Evolutionary conservation across 257 asterid species (phyloP).

Genomic region (Petrea volubilis): DNA sequence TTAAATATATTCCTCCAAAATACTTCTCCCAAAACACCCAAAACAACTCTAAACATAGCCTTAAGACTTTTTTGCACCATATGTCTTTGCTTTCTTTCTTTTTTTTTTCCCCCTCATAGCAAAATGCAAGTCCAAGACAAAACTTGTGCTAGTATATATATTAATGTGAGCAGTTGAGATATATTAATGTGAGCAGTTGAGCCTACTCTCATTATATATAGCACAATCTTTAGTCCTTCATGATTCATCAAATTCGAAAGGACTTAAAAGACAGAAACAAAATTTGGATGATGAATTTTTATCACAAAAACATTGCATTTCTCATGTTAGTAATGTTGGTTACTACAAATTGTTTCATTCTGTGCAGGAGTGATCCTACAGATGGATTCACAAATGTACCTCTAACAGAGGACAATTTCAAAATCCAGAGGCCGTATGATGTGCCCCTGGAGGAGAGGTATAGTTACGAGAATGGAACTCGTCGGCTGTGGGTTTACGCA

Average conservation of each 20-base stretch:
- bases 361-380: conserved; percentile 30
- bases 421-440: conserved; percentile 38
- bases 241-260: background rate
- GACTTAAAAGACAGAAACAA: background rate
- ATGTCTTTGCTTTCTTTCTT: no score
- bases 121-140: background rate
- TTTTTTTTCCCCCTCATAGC: background rate
- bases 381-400: conserved; percentile 35
- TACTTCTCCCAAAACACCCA: no score
- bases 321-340: background rate
- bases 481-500: conserved; percentile 38
- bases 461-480: conserved; percentile 32
- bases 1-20: no score
- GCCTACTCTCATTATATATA: background rate
- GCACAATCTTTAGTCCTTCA: background rate
- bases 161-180: no score
- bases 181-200: conserved; percentile 12
- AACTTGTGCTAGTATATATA: background rate
- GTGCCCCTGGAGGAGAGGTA: conserved; percentile 36
- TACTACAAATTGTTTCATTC: background rate
- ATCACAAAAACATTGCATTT: background rate
- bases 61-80: background rate
- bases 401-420: conserved; percentile 29
- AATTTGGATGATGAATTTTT: background rate
- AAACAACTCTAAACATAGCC: background rate